Conservation (phyloP, 2,329 filamentous ascomycete genomes). For the Capronia coronata region DNA sequence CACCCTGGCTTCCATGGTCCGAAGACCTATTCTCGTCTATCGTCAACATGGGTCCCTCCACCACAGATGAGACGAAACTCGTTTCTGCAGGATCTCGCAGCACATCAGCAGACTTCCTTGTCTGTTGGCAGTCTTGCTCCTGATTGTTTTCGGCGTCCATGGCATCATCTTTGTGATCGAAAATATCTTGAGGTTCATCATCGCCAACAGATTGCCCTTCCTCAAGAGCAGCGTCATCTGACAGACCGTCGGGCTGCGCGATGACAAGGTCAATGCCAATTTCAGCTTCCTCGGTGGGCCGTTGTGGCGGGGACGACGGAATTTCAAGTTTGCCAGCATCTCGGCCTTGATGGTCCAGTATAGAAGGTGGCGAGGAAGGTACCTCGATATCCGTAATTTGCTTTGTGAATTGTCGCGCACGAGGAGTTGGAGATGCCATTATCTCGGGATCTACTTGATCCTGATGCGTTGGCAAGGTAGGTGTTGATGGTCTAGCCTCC, state of each 20-base stretch:
- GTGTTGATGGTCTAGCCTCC: slow-evolving; percentile 22
- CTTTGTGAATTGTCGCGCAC: slow-evolving; percentile 19
- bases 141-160: not conserved
- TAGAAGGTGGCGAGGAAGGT: slow-evolving; percentile 28
- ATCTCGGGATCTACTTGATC: slow-evolving; percentile 21
- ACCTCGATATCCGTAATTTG: slow-evolving; percentile 25
- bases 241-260: not conserved
- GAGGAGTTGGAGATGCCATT: slow-evolving; percentile 27
- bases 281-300: slow-evolving; percentile 8
- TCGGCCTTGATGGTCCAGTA: slow-evolving; percentile 15
- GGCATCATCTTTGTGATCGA: not conserved
- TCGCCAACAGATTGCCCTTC: no score
- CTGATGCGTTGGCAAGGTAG: slow-evolving; percentile 21
- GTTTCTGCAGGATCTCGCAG: not conserved
- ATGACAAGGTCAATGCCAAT: slow-evolving; percentile 13
- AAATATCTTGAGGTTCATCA: not conserved
- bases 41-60: slow-evolving; percentile 1
- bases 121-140: no score
- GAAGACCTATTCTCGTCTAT: not conserved
- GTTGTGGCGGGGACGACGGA: slow-evolving; percentile 19
- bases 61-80: not conserved
- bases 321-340: slow-evolving; percentile 4
- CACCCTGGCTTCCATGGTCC: not conserved
- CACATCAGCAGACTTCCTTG: not conserved
- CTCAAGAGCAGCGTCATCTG: not conserved